Evolutionary conservation across 371 early-diverging fungal genomes (phyloP), one percentile per base, ranked within the genome.

Genomic region (Lichtheimia ramosa): DNA sequence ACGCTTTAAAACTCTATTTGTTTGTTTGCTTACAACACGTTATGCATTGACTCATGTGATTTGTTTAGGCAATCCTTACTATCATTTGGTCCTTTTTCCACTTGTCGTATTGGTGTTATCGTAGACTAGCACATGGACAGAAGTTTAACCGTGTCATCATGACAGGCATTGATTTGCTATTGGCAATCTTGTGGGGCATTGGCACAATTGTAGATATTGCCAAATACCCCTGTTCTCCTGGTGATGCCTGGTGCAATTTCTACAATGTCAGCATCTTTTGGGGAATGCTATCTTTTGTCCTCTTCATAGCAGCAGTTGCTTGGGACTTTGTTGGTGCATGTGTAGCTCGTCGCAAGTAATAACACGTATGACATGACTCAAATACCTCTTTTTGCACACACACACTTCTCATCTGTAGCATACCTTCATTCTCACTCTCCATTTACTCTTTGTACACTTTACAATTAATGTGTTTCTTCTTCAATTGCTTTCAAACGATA

Each of bases 191-290:
- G 39, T 85, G 83, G 85, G 73, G 83, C 40, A 75, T 81, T 58
- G 83, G 83, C 20, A 63, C 80, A 10, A 83, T 85, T 66, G 70
- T 85, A 0, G 83, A 83, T 57, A 73, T 82, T 12, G 71, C 75
- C 16, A 77, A 78, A 58, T 85, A 66, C 53, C 68, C 57, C 0
- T 85, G 85, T 49, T 60, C 71, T 0, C 74, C 77, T 15, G 83
- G 83, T 16, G 72, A 63, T 24, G 70, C 48, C 40, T 82, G 83
- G 83, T 85, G 85, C 57, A 74, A 83, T 61, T 82, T 65, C 62
- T 85, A 85, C 52, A 85, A 85, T 59, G 70, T 80, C 16, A 81
- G 81, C 27, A 70, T 85, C 18, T 85, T 85, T 60, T 77, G 77
- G 55, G 83, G 75, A 1, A 76, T 83, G 61, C 23, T 82, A 24